A percentile compares a stretch with the other conserved stretches of the same genome.
Evolutionary conservation across 768 basidiomycete species (phyloP).

Genomic region (Dentipellis fragilis): DNA sequence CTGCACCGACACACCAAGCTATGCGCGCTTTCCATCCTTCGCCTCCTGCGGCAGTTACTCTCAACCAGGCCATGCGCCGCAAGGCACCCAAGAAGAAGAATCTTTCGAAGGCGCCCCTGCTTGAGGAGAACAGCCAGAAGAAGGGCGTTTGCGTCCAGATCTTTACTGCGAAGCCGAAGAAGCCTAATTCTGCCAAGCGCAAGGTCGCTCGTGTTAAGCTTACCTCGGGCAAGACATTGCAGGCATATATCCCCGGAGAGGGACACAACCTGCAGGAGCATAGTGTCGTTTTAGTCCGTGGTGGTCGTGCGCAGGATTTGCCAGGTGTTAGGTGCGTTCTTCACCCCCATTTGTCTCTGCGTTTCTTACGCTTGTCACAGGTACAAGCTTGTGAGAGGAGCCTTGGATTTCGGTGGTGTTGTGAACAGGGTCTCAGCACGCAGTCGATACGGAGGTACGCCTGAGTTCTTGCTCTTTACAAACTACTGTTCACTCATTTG

Average conservation of each 20-base stretch:
- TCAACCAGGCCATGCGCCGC: conserved; percentile 82
- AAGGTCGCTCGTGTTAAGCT: conserved; percentile 94
- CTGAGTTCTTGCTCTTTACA: conserved; percentile 3
- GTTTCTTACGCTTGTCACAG: conserved; percentile 28
- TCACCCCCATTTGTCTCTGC: background rate
- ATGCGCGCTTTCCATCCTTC: conserved; percentile 52
- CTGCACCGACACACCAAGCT: conserved; percentile 5
- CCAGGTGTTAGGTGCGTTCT: conserved; percentile 82
- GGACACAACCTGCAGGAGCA: conserved; percentile 98
- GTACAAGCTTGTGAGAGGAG: conserved; percentile 92
- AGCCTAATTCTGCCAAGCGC: conserved; percentile 97
- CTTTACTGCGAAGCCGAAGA: conserved; percentile 82
- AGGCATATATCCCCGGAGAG: conserved; percentile 94
- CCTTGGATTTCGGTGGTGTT: conserved; percentile 85
- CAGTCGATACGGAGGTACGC: conserved; percentile 86
- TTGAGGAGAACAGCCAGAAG: conserved; percentile 71
- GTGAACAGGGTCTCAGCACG: conserved; percentile 71
- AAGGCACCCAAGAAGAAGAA: conserved; percentile 42
- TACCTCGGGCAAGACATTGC: conserved; percentile 76
- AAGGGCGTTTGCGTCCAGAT: conserved; percentile 87
- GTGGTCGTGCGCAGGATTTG: conserved; percentile 94
- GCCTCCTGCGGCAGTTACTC: conserved; percentile 48
- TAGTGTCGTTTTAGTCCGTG: conserved; percentile 88
- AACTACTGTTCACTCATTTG: conserved; percentile 18
- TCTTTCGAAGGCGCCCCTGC: conserved; percentile 65